Percentiles rank a stretch among this genome's conserved stretches.
Conservation (phyloP, 2,329 filamentous ascomycete species). For the Podosphaera fusca region DNA sequence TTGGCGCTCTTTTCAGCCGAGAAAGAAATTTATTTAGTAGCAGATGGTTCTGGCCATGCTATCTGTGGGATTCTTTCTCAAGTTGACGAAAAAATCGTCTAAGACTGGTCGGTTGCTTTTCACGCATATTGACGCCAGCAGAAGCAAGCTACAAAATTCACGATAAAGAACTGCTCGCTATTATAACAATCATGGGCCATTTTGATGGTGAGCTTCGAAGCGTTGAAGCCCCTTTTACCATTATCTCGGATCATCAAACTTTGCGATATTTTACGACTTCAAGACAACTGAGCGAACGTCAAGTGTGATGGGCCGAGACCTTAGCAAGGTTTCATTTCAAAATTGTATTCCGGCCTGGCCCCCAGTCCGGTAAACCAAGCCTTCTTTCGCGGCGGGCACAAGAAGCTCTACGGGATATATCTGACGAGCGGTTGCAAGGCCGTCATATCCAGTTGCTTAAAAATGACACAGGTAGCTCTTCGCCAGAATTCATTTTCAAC, state of each 20-base stretch:
- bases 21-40: neutral
- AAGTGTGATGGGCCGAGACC: neutral
- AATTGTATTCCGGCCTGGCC: neutral
- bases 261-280: neutral
- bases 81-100: neutral
- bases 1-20: neutral
- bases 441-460: neutral
- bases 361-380: neutral
- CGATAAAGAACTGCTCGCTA: conserved; percentile 1
- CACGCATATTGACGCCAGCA: neutral
- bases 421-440: neutral
- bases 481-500: neutral
- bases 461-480: neutral
- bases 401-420: neutral
- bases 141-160: neutral
- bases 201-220: conserved; percentile 1
- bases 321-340: neutral
- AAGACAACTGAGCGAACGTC: conserved; percentile 1
- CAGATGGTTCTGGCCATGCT: neutral
- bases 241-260: neutral
- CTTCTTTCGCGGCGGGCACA: neutral
- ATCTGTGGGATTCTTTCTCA: neutral
- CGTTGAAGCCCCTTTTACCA: neutral
- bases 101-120: neutral
- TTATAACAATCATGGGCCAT: neutral